phyloP scores from a whole-genome alignment of 768 basidiomycete species.

The Boletus pseudo-olivaceus region DNA sequence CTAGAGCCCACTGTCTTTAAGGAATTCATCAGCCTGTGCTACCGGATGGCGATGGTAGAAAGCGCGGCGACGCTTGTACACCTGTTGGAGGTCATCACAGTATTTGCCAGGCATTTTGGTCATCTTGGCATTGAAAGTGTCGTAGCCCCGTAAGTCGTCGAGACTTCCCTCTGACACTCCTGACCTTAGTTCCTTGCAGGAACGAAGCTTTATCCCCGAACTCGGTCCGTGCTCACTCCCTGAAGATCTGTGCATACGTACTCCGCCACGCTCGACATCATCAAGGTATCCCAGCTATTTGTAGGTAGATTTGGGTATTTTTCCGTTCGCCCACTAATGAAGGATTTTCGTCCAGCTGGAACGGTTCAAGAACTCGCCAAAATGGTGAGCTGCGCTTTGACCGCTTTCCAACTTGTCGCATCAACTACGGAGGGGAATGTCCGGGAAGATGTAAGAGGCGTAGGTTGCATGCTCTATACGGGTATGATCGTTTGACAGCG shows the following conservation, averaged over 20 bases:
- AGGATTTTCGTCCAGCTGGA: constrained; percentile 42
- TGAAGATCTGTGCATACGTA: constrained; percentile 79
- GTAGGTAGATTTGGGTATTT: constrained; percentile 33
- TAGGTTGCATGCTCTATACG: constrained; percentile 75
- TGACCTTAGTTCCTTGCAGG: constrained; percentile 6
- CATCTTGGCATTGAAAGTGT: constrained; percentile 25
- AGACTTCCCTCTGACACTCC: background rate
- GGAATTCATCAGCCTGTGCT: constrained; percentile 84
- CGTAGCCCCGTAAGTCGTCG: constrained; percentile 17
- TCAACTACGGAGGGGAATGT: constrained; percentile 50
- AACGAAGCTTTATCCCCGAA: constrained; percentile 33
- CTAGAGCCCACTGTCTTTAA: constrained; percentile 82
- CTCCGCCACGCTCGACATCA: constrained; percentile 68
- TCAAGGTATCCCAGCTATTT: constrained; percentile 46
- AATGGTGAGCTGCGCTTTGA: constrained; percentile 62
- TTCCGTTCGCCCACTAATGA: constrained; percentile 7
- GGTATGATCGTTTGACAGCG: constrained; percentile 39
- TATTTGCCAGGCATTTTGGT: constrained; percentile 45
- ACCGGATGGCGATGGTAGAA: constrained; percentile 88
- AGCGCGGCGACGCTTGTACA: constrained; percentile 65
- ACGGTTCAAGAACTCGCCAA: constrained; percentile 50
- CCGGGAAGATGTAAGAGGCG: constrained; percentile 73
- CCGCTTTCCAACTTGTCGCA: constrained; percentile 58
- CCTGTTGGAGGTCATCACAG: constrained; percentile 64
- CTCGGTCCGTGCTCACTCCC: constrained; percentile 56